Conservation (phyloP, 1,139 yeast species). For the Taiozyma sp. region DNA sequence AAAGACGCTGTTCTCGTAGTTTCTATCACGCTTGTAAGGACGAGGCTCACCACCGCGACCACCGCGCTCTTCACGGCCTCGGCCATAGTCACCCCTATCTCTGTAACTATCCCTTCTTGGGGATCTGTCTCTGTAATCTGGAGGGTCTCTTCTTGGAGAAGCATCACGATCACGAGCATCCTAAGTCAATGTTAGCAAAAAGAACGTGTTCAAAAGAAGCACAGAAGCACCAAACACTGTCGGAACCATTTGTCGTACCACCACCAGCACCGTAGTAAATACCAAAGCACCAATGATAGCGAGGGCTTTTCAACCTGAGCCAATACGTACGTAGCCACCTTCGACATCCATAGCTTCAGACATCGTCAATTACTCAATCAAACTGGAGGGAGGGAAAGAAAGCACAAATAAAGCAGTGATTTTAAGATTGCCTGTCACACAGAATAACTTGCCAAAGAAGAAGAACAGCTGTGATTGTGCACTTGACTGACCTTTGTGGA, state of each 20-base stretch:
- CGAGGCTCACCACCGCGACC: conserved; percentile 21
- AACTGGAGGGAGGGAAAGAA: neutral
- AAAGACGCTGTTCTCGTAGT: conserved; percentile 65
- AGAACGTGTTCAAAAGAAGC: neutral
- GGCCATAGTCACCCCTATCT: conserved; percentile 26
- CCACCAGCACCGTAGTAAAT: neutral
- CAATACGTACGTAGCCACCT: conserved; percentile 32
- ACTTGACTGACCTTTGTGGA: no score
- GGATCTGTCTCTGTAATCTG: conserved; percentile 19
- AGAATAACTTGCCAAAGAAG: neutral
- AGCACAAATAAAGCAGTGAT: neutral
- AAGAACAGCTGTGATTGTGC: neutral
- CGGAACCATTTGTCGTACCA: neutral
- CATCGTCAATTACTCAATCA: conserved; percentile 22
- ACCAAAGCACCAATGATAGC: neutral
- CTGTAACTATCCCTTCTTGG: conserved; percentile 16
- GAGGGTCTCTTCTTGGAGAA: conserved; percentile 28
- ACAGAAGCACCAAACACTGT: neutral
- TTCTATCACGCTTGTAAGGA: conserved; percentile 48
- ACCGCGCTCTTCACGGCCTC: conserved; percentile 12
- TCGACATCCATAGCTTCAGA: conserved; percentile 53
- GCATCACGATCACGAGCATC: conserved; percentile 25
- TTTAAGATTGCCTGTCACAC: neutral
- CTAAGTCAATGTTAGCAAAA: conserved; percentile 22
- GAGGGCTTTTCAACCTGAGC: neutral